These are phyloP conservation scores for Solanum pennellii DNA, from an alignment of 257 asterid species.

Conservation along the genomic window DNA sequence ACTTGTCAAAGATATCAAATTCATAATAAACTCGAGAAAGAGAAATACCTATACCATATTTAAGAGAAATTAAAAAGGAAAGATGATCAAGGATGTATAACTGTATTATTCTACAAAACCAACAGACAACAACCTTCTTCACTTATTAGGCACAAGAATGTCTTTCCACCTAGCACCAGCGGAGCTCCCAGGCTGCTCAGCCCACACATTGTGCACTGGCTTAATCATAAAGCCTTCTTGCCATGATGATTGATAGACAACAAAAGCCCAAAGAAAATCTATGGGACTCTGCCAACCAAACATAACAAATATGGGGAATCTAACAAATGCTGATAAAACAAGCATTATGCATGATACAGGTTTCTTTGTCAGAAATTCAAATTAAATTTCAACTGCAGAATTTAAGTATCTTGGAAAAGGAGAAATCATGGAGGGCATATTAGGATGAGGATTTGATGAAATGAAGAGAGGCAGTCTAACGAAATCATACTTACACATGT, in stretches of 20 bases:
- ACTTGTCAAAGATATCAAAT: neutral
- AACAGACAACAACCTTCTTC: neutral
- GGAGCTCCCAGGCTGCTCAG: neutral
- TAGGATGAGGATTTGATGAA: neutral
- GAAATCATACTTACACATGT: neutral
- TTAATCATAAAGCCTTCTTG: neutral
- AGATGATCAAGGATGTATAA: neutral
- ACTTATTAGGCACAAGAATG: neutral
- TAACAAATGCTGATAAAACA: neutral
- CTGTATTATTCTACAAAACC: neutral
- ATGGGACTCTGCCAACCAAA: neutral
- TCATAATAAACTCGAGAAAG: neutral
- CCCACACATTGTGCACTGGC: neutral
- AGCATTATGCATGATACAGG: neutral
- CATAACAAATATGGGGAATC: neutral
- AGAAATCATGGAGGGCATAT: neutral
- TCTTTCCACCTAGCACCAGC: neutral
- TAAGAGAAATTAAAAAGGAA: neutral
- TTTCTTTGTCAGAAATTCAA: neutral
- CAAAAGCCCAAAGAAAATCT: neutral
- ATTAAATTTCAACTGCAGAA: neutral
- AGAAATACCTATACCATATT: neutral
- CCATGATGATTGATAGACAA: neutral
- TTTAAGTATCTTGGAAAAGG: neutral
- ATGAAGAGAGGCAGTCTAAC: neutral